Evolutionary conservation across 2,329 filamentous ascomycete genomes (phyloP), one percentile per base, ranked within the genome.

Genomic region (Tolypocladium sp.): DNA sequence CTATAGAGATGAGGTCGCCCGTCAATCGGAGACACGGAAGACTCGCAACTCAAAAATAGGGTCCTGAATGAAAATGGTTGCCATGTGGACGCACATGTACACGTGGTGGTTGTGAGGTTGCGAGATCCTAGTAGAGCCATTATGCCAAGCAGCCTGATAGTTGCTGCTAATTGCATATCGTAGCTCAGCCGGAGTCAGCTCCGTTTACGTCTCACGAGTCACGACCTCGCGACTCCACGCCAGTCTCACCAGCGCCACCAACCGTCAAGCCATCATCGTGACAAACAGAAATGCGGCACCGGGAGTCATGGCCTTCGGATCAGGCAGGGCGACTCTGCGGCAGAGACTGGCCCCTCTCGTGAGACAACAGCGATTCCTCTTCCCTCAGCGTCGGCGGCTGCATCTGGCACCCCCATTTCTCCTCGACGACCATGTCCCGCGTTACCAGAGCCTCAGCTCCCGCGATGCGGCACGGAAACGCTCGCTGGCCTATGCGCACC

Each of bases 381-480:
- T 8, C n/a, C 22, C 25, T 40, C 56, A 33, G 7, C 46, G 20
- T 5, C 38, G 57, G 7, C 9, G 64, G 37, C 74, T 85, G 4
- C 82, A 85, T 66, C 74, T 85, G 3, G 82, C 82, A 7, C 82
- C 82, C 10, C 82, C 82, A 2, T 94, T 90, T 70, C 81, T 94
- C 25, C 81, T 94, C 3, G 85, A 89, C 58, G 82, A 87, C 68
- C 91, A 94, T 71, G 83, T 82, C 15, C 90, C 90, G 1, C 83
- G 87, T 55, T 92, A 92, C 69, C 82, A 87, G 65, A 78, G 83
- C 5, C 78, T 94, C 15, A 85, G 85, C 2, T 83, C 88, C 1
- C 71, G 82, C 3, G 87, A 92, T 57, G 86, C 84, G 4, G 80
- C 89, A 2, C 86, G 85, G 74, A 95, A 95, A 70, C 84, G 89